Conservation (phyloP, 148 eudicot species). For the Fagopyrum homotropicum region DNA sequence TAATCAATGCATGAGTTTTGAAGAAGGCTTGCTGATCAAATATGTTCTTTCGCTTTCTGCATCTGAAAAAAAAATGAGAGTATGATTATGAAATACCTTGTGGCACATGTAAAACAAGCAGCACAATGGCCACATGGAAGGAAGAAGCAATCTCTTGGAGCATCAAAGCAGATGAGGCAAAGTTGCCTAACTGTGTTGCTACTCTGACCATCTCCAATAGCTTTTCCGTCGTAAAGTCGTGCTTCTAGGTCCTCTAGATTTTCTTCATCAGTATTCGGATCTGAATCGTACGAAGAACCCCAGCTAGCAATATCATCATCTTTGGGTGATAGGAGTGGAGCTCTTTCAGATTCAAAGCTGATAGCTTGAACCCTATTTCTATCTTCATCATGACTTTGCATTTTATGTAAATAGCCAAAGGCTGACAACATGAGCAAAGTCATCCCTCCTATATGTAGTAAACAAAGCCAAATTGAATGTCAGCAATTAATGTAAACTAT, state of each 20-base stretch:
- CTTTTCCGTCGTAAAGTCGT: constrained; percentile 30
- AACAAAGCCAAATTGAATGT: not conserved
- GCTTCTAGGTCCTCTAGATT: constrained; percentile 33
- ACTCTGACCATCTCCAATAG: constrained; percentile 34
- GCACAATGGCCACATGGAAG: constrained; percentile 89
- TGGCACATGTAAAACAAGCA: constrained; percentile 70
- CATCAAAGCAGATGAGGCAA: constrained; percentile 82
- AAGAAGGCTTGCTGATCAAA: no score
- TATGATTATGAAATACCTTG: constrained; percentile 29
- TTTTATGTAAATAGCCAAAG: constrained; percentile 32
- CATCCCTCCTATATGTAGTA: constrained; percentile 43
- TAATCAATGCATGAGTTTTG: no score
- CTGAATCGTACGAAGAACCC: constrained; percentile 74
- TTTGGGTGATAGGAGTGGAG: constrained; percentile 54
- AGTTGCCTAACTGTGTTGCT: constrained; percentile 32
- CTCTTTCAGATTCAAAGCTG: constrained; percentile 34
- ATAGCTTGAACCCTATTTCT: constrained; percentile 26
- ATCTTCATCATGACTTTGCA: constrained; percentile 27
- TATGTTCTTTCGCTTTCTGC: not conserved
- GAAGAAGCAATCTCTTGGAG: constrained; percentile 84
- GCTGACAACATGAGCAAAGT: constrained; percentile 40
- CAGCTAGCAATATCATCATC: constrained; percentile 66
- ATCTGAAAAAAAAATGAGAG: not conserved
- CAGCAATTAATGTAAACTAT: not conserved
- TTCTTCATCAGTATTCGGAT: constrained; percentile 58